Base-by-base conservation (phyloP, 1,139 yeast species). In the Kodamaea plutei region DNA sequence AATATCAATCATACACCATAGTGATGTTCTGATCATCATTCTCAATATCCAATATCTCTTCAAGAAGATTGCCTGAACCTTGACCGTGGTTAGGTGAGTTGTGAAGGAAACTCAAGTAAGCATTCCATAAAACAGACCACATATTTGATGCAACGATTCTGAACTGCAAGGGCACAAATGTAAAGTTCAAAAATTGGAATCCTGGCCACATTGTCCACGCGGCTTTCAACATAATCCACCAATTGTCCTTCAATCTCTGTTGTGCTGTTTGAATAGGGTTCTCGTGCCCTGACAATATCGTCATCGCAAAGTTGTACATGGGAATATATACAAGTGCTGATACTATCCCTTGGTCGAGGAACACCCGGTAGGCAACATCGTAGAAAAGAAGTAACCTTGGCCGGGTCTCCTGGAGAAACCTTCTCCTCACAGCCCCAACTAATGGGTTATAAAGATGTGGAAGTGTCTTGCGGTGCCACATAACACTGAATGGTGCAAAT, bases 401-500 rank as follows among this genome's bases (percentile, higher is more conserved):
- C 28, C 25, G 43, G 34, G 22, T 23, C 39, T 20, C 39, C 41
- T 30, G 39, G 45, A 28, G 44, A 24, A 38, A 46, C 35, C 29
- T 34, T 12, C 40, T 38, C 28, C 30, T 38, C 8, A 31, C 29
- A 8, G 43, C 38, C 15, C 38, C 39, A 4, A 64, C 38, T 25
- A 64, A 61, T 5, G 76, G 77, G 37, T 63, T 66, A 31, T 58
- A 61, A 8, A 81, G 50, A 21, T 48, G 58, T 20, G 82, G 76
- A 15, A 85, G 57, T 8, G 76, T 57, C 28, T 56, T 61, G 11
- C 71, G 71, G 50, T 81, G 85, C 84, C 93, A 83, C 35, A 64
- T 62, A 34, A 76, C 79, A 14, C 85, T 85, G 25, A 84, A 58
- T 9, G 94, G 89, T 0, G 91, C 80, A 52, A 87, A 87, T 29